Evolutionary conservation across 129 eudicot species (phyloP).

Genomic region (Flaveria sonorensis): DNA sequence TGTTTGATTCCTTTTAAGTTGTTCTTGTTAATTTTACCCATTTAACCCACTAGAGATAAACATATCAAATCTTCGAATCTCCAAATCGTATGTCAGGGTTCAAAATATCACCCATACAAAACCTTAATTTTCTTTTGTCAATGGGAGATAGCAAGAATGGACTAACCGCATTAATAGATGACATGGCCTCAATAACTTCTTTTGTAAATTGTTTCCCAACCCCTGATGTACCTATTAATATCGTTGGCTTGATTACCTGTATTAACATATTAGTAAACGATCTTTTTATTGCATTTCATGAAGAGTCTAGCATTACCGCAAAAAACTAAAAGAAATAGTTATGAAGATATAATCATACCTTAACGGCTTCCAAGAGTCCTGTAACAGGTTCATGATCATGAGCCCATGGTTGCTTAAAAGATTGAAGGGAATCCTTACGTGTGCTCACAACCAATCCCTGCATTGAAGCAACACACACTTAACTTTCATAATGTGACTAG

Average conservation of each 20-base stretch:
- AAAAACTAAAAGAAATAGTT: neutral
- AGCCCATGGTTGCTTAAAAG: slow-evolving; percentile 91
- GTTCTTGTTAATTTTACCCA: neutral
- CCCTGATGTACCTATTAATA: slow-evolving; percentile 94
- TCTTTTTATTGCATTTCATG: neutral
- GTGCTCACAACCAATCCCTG: slow-evolving; percentile 87
- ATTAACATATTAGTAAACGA: slow-evolving; percentile 19
- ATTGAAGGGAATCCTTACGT: slow-evolving; percentile 88
- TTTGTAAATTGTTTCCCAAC: slow-evolving; percentile 84
- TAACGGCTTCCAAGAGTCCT: slow-evolving; percentile 72
- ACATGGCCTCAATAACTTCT: slow-evolving; percentile 91
- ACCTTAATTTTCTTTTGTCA: neutral
- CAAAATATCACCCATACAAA: neutral
- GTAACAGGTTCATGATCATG: slow-evolving; percentile 81
- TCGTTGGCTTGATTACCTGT: slow-evolving; percentile 88
- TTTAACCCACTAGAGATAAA: neutral
- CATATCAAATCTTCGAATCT: neutral
- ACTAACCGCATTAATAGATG: slow-evolving; percentile 75
- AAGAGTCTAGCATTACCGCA: neutral
- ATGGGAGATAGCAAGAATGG: slow-evolving; percentile 28
- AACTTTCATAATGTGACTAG: neutral
- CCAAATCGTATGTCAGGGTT: neutral
- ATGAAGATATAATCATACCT: slow-evolving; percentile 45
- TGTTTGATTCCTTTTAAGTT: neutral
- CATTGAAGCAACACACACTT: slow-evolving; percentile 3